phyloP scores from a whole-genome alignment of 148 eudicot species.

The Chenopodium berlandieri region DNA sequence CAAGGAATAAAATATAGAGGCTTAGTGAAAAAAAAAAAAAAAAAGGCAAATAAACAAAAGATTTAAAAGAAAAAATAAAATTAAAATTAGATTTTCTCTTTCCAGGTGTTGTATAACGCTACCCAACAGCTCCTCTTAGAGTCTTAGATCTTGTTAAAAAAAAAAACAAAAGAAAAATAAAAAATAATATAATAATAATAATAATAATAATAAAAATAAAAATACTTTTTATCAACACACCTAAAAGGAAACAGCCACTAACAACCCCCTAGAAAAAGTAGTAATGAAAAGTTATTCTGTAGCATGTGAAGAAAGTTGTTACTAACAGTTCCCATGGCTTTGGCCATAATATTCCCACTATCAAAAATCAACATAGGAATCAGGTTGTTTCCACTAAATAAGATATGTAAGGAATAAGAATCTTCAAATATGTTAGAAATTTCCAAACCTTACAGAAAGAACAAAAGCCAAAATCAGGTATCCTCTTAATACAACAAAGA shows the following conservation, averaged over 20 bases:
- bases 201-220: too few species aligned
- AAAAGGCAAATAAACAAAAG: background rate
- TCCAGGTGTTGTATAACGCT: background rate
- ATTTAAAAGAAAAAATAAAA: background rate
- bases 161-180: too few species aligned
- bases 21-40: conserved; percentile 2
- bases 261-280: background rate
- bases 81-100: background rate
- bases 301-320: background rate
- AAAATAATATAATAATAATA: too few species aligned
- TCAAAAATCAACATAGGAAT: background rate
- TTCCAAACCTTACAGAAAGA: background rate
- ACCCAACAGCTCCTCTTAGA: background rate
- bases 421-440: background rate
- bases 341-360: background rate
- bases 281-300: background rate
- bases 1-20: background rate
- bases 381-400: background rate
- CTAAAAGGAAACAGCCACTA: background rate
- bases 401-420: background rate
- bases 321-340: too few species aligned
- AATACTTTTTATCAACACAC: background rate
- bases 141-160: too few species aligned
- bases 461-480: background rate
- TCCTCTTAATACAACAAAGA: background rate